Base-by-base conservation (phyloP, 1,139 yeast genomes). In the Yamadazyma spencermartinsiae region DNA sequence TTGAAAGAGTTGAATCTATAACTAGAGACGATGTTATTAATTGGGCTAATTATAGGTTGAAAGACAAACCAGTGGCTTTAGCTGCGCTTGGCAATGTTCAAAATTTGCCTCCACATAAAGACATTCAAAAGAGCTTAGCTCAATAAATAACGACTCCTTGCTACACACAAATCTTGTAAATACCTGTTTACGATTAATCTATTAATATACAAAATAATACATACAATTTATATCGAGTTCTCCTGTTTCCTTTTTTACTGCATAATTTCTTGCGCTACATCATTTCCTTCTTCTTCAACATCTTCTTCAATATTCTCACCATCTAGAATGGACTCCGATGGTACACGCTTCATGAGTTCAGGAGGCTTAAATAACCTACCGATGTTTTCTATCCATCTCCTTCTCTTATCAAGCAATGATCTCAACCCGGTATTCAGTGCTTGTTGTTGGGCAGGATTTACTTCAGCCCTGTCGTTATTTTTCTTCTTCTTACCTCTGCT, bases 81-180 rank as follows among this genome's bases (percentile, higher is more conserved):
- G 95, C 96, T 16, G 96, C 96, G 5, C 68, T 90, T 33, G 99
- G 99, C 31, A 83, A 88, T 49, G 81, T 85, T 34, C 71, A 71
- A 47, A 71, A 80, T 13, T 70, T 84, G 49, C 83, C 86, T 34
- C 72, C 80, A 34, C 82, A 79, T 61, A 52, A 61, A 43, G 76
- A 81, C 41, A 72, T 83, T 44, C 58, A 60, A 23, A 51, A 50
- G 30, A 72, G 72, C 3, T 67, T 68, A 71, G 53, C 60, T 26
- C 29, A 26, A 14, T 26, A 26, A 14, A 13, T 9, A 14, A 8
- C 11, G 13, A 24, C 7, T 24, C 16, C 7, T 10, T 20, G 14
- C n/a, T n/a, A n/a, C n/a, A n/a, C n/a, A 32, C 13, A 18, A 13
- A 32, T 11, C 26, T 27, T 37, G 24, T 31, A 31, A 29, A 31